A percentile compares a stretch with the other conserved stretches of the same genome.
phyloP scores from a whole-genome alignment of 345 rosid genomes.

The Alliaria petiolata region DNA sequence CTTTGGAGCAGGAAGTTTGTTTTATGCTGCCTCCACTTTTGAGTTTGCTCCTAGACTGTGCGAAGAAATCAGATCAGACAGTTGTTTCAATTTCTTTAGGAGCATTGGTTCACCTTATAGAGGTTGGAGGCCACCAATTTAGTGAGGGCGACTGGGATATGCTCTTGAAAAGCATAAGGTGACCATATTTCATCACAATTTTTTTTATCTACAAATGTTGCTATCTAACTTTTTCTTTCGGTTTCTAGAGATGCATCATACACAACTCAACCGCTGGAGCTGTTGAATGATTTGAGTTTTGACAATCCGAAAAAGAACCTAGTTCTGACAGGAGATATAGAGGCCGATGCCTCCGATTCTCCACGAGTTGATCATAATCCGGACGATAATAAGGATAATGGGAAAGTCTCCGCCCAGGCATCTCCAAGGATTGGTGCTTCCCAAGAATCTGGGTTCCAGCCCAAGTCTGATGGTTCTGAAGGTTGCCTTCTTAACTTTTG shows the following conservation, averaged over 20 bases:
- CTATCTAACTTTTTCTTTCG: slow-evolving; percentile 23
- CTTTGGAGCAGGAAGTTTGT: slow-evolving; percentile 81
- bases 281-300: slow-evolving; percentile 70
- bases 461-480: slow-evolving; percentile 59
- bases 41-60: slow-evolving; percentile 91
- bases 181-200: slow-evolving; percentile 14
- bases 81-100: slow-evolving; percentile 96
- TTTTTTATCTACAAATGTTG: neutral
- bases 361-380: slow-evolving; percentile 37
- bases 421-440: slow-evolving; percentile 41
- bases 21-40: slow-evolving; percentile 97
- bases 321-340: slow-evolving; percentile 43
- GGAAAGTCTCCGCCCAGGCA: slow-evolving; percentile 29
- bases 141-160: slow-evolving; percentile 95
- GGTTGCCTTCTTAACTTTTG: slow-evolving; percentile 38
- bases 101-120: slow-evolving; percentile 95
- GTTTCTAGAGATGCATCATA: slow-evolving; percentile 81
- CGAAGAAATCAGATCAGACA: slow-evolving; percentile 93
- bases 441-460: slow-evolving; percentile 32
- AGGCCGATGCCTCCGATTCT: slow-evolving; percentile 36
- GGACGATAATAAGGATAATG: slow-evolving; percentile 34
- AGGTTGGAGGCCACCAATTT: slow-evolving; percentile 98
- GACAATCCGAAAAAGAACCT: slow-evolving; percentile 43
- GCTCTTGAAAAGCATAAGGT: slow-evolving; percentile 97
- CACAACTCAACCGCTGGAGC: slow-evolving; percentile 97